Base-by-base conservation (phyloP, 2,329 filamentous ascomycete genomes). In the Fusarium denticulatum region DNA sequence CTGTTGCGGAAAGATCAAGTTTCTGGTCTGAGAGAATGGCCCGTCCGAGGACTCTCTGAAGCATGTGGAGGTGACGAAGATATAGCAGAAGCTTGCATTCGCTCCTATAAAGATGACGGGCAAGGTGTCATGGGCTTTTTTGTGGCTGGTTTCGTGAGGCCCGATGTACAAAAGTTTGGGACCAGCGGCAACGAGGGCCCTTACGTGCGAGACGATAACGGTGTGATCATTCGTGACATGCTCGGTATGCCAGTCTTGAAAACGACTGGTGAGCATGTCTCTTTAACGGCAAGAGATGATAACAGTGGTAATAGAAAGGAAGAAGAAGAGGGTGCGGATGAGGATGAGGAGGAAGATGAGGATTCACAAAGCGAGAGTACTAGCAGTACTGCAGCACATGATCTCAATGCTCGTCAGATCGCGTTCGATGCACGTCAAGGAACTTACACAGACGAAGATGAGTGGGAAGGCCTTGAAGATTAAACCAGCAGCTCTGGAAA, bases 91-190 rank as follows among this genome's bases (percentile, higher is more conserved):
- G 93, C 88, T 6, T 97, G 95, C 78, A 92, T 98, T 63, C 87
- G 96, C 66, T 94, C 94, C 37, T 92, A 93, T 81, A 93, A 95
- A 76, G 93, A 90, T 32, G 94, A 96, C 75, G 91, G 91, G 15
- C 89, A 93, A 71, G 94, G 95, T 0, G 93, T 95, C 2, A 97
- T 98, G 89, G 96, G 96, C 0, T 98, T 99, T 82, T 99, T 99
- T 77, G 93, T 98, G 26, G 94, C 91, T n/a, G 94, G 88, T 0
- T 97, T 99, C 82, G 88, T 94, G 7, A 79, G 81, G 45, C 64
- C 69, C n/a, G 74, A 47, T 14, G 66, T 43, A 45, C 67, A 72
- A 39, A 79, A 77, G 32, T 61, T 55, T 40, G 67, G 55, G 34
- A 55, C 63, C 52, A 66, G 47, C 16, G 69, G 60, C 46, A 74